A percentile compares a stretch with the other conserved stretches of the same genome.
Evolutionary conservation across 2,329 filamentous ascomycete species (phyloP).

Genomic region (Akanthomyces dipterigenus): DNA sequence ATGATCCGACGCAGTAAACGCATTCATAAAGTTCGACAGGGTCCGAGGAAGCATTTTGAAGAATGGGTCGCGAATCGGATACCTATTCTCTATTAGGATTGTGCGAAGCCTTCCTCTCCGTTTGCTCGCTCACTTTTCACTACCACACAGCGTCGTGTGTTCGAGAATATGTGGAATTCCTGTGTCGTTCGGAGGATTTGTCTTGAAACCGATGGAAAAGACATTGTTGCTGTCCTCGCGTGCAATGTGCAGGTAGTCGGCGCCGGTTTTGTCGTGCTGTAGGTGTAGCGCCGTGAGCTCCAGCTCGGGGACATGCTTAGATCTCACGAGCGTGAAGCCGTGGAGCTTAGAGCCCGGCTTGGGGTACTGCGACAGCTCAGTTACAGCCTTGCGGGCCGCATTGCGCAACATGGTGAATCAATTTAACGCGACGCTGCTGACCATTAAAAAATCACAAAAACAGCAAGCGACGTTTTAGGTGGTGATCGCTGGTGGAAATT

Average conservation of each 20-base stretch:
- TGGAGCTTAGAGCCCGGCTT: conserved; percentile 79
- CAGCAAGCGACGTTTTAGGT: background rate
- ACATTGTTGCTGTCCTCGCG: conserved; percentile 98
- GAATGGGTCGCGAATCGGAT: conserved; percentile 96
- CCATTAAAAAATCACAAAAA: background rate
- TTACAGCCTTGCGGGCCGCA: conserved; percentile 57
- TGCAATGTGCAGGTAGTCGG: conserved; percentile 92
- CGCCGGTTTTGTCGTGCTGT: conserved; percentile 89
- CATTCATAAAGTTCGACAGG: conserved; percentile 99
- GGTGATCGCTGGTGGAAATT: background rate
- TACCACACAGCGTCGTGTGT: conserved; percentile 94
- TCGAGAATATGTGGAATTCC: conserved; percentile 96
- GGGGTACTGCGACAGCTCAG: conserved; percentile 69
- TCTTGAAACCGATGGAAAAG: conserved; percentile 98
- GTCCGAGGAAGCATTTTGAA: conserved; percentile 99
- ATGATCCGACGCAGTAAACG: conserved; percentile 92
- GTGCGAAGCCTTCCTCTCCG: conserved; percentile 1
- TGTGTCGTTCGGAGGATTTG: conserved; percentile 92
- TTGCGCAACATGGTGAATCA: conserved; percentile 43
- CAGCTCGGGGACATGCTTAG: conserved; percentile 89
- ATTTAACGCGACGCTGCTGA: background rate
- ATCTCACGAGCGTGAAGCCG: conserved; percentile 83
- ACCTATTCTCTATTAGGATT: conserved; percentile 47
- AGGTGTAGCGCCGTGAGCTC: conserved; percentile 87
- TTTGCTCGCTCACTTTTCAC: conserved; percentile 62